Percentiles rank a stretch among this genome's conserved stretches.
Evolutionary conservation across 306 rosid genomes (phyloP).

Genomic region (Gleditsia sinensis): DNA sequence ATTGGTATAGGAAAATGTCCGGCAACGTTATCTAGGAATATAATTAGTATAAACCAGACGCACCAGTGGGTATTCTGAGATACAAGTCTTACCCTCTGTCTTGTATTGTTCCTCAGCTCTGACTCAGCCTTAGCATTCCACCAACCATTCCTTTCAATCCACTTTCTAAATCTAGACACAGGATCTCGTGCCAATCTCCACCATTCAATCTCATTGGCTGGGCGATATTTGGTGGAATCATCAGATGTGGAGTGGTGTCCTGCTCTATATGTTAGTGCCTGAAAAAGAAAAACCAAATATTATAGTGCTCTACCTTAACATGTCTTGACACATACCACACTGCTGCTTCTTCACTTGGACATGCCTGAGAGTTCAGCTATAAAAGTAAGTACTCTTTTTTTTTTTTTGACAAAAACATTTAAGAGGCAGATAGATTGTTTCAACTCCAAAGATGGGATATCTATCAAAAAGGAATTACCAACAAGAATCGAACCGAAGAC

Average conservation of each 20-base stretch:
- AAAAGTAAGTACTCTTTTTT: too few species aligned
- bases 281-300: slow-evolving; percentile 25
- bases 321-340: slow-evolving; percentile 1
- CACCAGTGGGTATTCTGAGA: slow-evolving; percentile 18
- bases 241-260: slow-evolving; percentile 97
- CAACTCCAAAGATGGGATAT: too few species aligned
- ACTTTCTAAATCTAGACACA: slow-evolving; percentile 76
- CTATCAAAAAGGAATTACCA: too few species aligned
- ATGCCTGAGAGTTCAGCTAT: slow-evolving; percentile 1
- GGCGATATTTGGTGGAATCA: slow-evolving; percentile 90
- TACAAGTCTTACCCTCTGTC: slow-evolving; percentile 60
- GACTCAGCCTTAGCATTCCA: slow-evolving; percentile 66
- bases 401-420: too few species aligned
- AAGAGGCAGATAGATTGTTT: too few species aligned
- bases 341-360: background rate
- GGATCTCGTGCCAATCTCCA: slow-evolving; percentile 78
- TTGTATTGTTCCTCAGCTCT: slow-evolving; percentile 57
- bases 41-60: background rate
- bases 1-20: background rate
- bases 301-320: slow-evolving; percentile 6
- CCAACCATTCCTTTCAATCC: slow-evolving; percentile 88
- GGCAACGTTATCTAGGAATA: background rate
- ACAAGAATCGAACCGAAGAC: too few species aligned
- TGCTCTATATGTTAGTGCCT: slow-evolving; percentile 89
- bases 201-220: slow-evolving; percentile 69